A percentile compares a stretch with the other conserved stretches of the same genome.
These are phyloP conservation scores for Filobasidium wieringae DNA, from an alignment of 768 basidiomycete genomes.

Conservation along the genomic window DNA sequence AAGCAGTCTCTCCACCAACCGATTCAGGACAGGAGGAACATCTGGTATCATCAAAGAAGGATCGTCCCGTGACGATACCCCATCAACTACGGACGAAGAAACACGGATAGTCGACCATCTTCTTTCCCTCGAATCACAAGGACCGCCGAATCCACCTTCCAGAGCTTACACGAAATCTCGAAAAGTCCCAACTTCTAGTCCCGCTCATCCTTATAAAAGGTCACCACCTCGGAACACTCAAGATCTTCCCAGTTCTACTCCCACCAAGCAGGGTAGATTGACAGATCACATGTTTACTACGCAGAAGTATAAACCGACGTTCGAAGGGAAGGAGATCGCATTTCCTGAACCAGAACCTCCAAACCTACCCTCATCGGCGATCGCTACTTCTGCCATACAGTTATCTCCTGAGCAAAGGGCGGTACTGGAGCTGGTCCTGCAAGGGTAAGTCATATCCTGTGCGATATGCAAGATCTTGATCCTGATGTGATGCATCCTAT, in stretches of 20 bases:
- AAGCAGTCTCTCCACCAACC: too few species aligned
- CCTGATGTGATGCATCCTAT: not conserved
- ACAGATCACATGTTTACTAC: too few species aligned
- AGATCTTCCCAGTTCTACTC: not conserved
- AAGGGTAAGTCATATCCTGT: not conserved
- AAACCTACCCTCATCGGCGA: not conserved
- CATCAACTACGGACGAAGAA: not conserved
- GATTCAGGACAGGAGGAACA: too few species aligned
- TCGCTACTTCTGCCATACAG: not conserved
- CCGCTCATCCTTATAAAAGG: not conserved
- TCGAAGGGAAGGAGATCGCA: too few species aligned
- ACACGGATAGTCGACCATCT: not conserved
- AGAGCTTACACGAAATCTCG: too few species aligned
- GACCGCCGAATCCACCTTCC: not conserved
- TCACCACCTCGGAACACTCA: not conserved
- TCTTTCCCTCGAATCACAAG: not conserved
- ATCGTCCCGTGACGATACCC: not conserved
- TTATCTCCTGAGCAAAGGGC: constrained; percentile 18
- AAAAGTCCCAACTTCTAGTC: too few species aligned
- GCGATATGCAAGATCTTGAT: not conserved
- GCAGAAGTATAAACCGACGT: too few species aligned
- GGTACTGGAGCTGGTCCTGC: constrained; percentile 18
- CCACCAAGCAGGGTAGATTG: not conserved
- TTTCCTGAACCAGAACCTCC: not conserved
- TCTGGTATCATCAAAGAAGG: not conserved